Conservation (phyloP, 192 early-diverging fungal genomes). For the Coemansia erecta region DNA sequence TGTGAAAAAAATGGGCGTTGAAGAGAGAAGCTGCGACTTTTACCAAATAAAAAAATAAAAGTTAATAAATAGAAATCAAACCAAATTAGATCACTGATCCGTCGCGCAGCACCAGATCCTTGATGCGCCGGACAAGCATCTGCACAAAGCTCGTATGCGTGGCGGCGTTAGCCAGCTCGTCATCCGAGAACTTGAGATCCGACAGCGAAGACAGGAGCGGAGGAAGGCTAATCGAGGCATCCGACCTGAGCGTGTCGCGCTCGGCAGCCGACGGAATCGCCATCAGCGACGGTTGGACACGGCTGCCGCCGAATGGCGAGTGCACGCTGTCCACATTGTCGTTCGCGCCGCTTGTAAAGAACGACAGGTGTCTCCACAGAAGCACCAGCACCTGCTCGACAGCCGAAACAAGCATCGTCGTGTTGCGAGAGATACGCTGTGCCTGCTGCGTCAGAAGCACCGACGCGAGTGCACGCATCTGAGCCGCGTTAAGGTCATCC, state of each 20-base stretch:
- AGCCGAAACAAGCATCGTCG: conserved; percentile 47
- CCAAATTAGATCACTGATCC: conserved; percentile 18
- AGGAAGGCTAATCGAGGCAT: conserved; percentile 42
- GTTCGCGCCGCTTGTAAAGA: conserved; percentile 25
- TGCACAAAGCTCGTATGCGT: conserved; percentile 48
- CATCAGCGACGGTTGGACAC: conserved; percentile 11
- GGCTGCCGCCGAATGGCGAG: neutral
- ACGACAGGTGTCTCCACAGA: conserved; percentile 73
- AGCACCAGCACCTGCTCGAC: conserved; percentile 62
- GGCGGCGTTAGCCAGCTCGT: conserved; percentile 27
- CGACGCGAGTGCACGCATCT: conserved; percentile 48
- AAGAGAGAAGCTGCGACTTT: no score
- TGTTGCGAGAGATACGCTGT: conserved; percentile 40
- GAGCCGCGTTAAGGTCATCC: conserved; percentile 32
- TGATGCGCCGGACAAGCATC: conserved; percentile 47
- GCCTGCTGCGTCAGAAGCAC: conserved; percentile 38
- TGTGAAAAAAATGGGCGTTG: no score
- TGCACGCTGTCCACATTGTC: neutral
- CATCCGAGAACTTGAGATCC: conserved; percentile 33
- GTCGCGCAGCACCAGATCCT: conserved; percentile 48
- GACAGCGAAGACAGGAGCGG: conserved; percentile 33
- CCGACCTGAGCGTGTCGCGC: conserved; percentile 33
- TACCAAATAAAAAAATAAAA: neutral
- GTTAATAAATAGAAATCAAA: conserved; percentile 3
- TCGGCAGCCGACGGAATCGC: conserved; percentile 27